Percentiles rank a stretch among this genome's conserved stretches.
Evolutionary conservation across 192 early-diverging fungal genomes (phyloP).

Genomic region (Chytriomyces sp.): DNA sequence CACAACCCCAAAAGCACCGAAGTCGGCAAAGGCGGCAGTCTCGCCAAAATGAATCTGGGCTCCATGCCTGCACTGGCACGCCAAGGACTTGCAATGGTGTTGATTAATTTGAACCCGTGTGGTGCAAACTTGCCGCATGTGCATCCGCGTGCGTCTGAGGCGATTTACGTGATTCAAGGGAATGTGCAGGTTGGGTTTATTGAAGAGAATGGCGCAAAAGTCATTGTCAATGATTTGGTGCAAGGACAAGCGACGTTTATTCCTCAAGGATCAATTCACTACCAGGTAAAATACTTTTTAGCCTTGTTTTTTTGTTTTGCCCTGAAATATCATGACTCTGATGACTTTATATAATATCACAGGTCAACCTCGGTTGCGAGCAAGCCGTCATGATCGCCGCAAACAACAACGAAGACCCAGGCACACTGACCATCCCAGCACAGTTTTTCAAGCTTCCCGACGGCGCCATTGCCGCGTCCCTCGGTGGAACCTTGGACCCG

Average conservation of each 20-base stretch:
- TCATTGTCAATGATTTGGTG: not conserved
- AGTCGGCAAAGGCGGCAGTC: not conserved
- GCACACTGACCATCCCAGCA: not conserved
- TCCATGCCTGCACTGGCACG: not conserved
- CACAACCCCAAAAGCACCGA: not conserved
- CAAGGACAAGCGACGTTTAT: conserved; percentile 3
- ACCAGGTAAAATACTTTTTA: too few species aligned
- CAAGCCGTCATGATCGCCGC: conserved; percentile 5
- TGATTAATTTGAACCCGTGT: conserved; percentile 6
- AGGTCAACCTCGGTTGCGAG: conserved; percentile 10
- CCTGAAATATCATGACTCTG: too few species aligned
- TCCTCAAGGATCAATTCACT: conserved; percentile 18
- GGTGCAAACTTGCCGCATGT: conserved; percentile 8
- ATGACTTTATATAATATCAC: too few species aligned
- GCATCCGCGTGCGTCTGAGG: conserved; percentile 10
- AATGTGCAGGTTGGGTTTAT: conserved; percentile 13
- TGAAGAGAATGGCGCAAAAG: conserved; percentile 13
- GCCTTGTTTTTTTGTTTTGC: too few species aligned
- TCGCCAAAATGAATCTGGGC: conserved; percentile 8
- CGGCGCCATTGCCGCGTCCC: conserved; percentile 1
- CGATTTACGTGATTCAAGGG: conserved; percentile 12
- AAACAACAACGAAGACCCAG: conserved; percentile 14
- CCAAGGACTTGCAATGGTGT: conserved; percentile 1
- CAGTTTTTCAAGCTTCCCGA: conserved; percentile 5
- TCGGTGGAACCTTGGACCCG: not conserved